A percentile compares a stretch with the other conserved stretches of the same genome.
Conservation (phyloP, 2,329 filamentous ascomycete species). For the Westerdykella ornata region DNA sequence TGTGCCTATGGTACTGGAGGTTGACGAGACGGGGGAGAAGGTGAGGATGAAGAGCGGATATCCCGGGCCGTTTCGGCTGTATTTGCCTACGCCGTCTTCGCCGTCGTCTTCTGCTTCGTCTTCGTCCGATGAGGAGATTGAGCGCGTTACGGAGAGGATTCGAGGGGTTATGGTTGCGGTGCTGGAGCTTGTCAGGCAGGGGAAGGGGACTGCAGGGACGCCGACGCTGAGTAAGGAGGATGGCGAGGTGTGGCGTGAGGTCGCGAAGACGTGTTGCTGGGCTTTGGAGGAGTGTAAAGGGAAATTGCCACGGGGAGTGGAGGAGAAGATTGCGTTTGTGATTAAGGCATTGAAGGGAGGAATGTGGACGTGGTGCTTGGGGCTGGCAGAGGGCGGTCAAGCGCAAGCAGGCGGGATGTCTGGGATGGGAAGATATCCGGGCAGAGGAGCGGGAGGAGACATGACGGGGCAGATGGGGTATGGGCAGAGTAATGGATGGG, state of each 20-base stretch:
- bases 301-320: slow-evolving; percentile 22
- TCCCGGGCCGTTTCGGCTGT: slow-evolving; percentile 16
- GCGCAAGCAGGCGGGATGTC: no score
- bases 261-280: slow-evolving; percentile 20
- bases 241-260: slow-evolving; percentile 20
- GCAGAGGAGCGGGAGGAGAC: no score
- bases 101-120: neutral
- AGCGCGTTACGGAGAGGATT: slow-evolving; percentile 18
- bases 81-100: slow-evolving; percentile 12
- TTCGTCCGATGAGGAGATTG: slow-evolving; percentile 2
- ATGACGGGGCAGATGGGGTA: neutral
- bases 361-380: slow-evolving; percentile 15
- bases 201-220: slow-evolving; percentile 11
- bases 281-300: slow-evolving; percentile 19
- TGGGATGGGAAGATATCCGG: no score
- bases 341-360: slow-evolving; percentile 18
- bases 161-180: slow-evolving; percentile 31
- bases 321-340: slow-evolving; percentile 22
- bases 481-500: neutral
- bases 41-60: slow-evolving; percentile 11
- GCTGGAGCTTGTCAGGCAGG: slow-evolving; percentile 19
- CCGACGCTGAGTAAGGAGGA: slow-evolving; percentile 13
- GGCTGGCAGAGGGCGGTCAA: slow-evolving; percentile 1
- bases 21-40: neutral
- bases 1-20: neutral